Percentiles rank a stretch among this genome's conserved stretches.
phyloP scores from a whole-genome alignment of 129 eudicot species.

The Artemisia argyi region DNA sequence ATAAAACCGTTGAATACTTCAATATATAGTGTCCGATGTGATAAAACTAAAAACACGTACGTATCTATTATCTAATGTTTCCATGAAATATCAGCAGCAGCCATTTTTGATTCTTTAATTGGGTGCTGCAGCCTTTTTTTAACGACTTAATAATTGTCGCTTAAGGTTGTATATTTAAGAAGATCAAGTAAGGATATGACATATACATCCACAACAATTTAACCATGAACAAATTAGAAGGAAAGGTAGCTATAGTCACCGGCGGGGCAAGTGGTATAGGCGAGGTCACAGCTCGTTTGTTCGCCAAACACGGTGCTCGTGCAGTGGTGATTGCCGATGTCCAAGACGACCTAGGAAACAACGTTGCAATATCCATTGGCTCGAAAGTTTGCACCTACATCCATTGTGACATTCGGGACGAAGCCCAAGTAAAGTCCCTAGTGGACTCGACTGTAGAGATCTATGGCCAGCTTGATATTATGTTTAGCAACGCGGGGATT shows the following conservation, averaged over 20 bases:
- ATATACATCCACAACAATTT: no score
- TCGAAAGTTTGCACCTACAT: background rate
- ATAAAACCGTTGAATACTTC: no score
- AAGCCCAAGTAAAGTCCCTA: constrained; percentile 4
- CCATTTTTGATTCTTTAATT: no score
- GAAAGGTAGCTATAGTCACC: constrained; percentile 15
- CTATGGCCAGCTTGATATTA: constrained; percentile 5
- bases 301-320: background rate
- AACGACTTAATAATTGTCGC: no score
- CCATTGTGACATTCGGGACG: background rate
- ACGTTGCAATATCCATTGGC: background rate
- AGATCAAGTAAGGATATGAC: background rate
- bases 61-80: no score
- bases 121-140: no score
- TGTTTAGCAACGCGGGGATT: constrained; percentile 14
- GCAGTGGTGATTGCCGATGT: constrained; percentile 3
- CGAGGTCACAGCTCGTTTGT: constrained; percentile 4
- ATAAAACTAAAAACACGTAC: no score
- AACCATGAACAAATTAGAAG: constrained; percentile 2
- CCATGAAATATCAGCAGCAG: no score
- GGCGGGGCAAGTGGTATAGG: constrained; percentile 17
- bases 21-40: no score
- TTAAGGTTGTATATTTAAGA: no score
- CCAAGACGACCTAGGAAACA: background rate
- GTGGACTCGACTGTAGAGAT: background rate